phyloP scores from a whole-genome alignment of 257 asterid genomes.

The Capsicum pubescens region DNA sequence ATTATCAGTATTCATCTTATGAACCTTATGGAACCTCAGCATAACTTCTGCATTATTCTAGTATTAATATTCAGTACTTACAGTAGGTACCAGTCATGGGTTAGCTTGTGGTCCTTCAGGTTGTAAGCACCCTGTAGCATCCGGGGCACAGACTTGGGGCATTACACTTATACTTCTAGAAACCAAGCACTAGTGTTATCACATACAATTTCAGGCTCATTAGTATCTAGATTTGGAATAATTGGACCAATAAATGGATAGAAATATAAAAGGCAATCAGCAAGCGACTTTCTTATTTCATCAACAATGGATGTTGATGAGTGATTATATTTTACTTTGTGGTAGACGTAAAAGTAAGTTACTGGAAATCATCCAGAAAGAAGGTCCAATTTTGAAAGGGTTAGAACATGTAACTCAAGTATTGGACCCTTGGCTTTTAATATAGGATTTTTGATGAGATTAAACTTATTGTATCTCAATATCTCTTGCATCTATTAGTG shows the following conservation, averaged over 20 bases:
- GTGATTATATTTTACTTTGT: not conserved
- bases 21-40: no score
- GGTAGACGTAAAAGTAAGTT: slow-evolving; percentile 56
- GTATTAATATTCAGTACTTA: no score
- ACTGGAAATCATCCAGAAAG: slow-evolving; percentile 67
- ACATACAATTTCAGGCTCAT: no score
- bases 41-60: no score
- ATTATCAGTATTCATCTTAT: no score
- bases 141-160: no score
- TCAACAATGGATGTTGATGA: not conserved
- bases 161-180: no score
- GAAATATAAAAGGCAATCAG: slow-evolving; percentile 51
- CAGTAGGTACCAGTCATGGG: no score
- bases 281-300: slow-evolving; percentile 47
- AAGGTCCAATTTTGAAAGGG: slow-evolving; percentile 68
- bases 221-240: slow-evolving; percentile 41
- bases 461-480: slow-evolving; percentile 39
- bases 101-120: no score
- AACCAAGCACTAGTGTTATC: no score
- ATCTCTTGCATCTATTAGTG: not conserved
- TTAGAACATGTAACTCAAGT: slow-evolving; percentile 40
- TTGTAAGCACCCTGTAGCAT: no score
- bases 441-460: slow-evolving; percentile 40
- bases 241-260: slow-evolving; percentile 62
- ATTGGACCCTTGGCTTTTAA: slow-evolving; percentile 44